Evolutionary conservation across 2,329 filamentous ascomycete genomes (phyloP).

Genomic region (Diaporthe destruens): DNA sequence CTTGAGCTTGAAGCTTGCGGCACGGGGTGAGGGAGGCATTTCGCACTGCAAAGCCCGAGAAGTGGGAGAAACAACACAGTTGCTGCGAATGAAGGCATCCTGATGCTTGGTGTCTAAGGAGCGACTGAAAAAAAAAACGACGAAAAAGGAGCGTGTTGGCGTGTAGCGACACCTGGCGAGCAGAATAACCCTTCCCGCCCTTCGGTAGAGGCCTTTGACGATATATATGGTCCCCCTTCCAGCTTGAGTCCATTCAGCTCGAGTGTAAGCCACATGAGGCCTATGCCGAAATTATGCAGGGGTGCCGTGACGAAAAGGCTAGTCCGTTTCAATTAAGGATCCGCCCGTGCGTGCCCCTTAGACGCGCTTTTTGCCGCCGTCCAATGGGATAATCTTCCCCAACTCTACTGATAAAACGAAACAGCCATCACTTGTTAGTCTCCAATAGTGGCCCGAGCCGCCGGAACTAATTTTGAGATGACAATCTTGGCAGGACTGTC

Average conservation of each 20-base stretch:
- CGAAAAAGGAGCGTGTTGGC: conserved; percentile 18
- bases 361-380: conserved; percentile 29
- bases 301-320: conserved; percentile 22
- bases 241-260: neutral
- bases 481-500: conserved; percentile 22
- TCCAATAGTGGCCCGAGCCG: conserved; percentile 32
- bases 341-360: conserved; percentile 29
- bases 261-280: neutral
- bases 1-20: neutral
- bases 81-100: conserved; percentile 39
- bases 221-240: conserved; percentile 14
- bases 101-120: conserved; percentile 29
- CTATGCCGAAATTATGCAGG: conserved; percentile 26
- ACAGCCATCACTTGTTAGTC: conserved; percentile 30
- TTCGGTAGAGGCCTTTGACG: neutral
- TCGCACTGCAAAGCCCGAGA: conserved; percentile 31
- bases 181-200: neutral
- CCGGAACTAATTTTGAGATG: conserved; percentile 19
- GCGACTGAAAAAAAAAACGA: conserved; percentile 20
- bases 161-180: neutral
- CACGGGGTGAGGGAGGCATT: neutral
- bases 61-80: conserved; percentile 35
- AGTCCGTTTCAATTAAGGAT: conserved; percentile 25
- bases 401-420: conserved; percentile 17
- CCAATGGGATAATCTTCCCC: conserved; percentile 15